Evolutionary conservation across 176 grass and related monocot species (phyloP), one percentile per base, ranked within the genome.

Genomic region (Otatea glauca): DNA sequence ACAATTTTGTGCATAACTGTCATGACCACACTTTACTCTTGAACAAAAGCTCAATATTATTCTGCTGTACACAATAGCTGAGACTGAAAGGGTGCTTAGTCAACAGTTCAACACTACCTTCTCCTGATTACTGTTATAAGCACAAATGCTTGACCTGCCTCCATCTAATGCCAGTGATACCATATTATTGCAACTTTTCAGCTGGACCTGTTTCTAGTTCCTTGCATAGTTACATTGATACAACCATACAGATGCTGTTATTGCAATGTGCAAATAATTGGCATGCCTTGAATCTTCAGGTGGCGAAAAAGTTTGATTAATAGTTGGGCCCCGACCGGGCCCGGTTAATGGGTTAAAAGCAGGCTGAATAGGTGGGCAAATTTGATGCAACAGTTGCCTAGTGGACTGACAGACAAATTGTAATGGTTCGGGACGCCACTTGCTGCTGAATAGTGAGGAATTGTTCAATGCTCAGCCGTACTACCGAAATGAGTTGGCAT

Each of bases 401-500:
- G 15, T 63, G 15, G 65, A 5, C 47, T 0, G 47, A 37, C 62
- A 72, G 53, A 29, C 29, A 29, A 10, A 53, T 24, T 39, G 81
- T 45, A 42, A 65, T 53, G 51, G 65, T 2, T 6, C 1, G 20
- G 23, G 41, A 13, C 8, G 55, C 78, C 21, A 56, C 21, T 41
- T 24, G 65, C 65, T 6, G 65, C 49, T 54, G 49, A 51, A 69
- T 0, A 39, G 48, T 8, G 44, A 23, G 27, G 18, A 68, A 54
- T 25, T 39, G 63, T n/a, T 48, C 47, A 45, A 34, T 15, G 81
- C 67, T 29, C 29, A 29, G 53, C 20, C 23, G 54, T 37, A 7
- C 65, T 53, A 64, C 80, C 41, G 39, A 5, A 17, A 80, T 68
- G 87, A 80, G 71, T 75, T 67, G 82, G 82, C 9, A 24, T 72